Conservation (phyloP, 805 yeast genomes). For the Candida parachauliodes region DNA sequence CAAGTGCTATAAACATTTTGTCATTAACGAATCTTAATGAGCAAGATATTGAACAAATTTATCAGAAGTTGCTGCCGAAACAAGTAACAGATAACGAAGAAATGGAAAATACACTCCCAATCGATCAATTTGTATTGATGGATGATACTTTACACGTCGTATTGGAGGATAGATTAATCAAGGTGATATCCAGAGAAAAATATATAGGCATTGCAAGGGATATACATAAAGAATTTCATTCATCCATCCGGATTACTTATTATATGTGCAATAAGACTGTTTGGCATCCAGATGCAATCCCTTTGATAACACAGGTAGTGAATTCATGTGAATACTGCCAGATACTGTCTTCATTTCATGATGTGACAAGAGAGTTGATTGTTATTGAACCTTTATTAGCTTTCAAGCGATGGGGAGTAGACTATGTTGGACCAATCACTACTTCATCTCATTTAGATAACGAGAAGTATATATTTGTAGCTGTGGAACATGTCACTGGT, state of each 20-base stretch:
- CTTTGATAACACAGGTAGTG: background rate
- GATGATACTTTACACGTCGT: background rate
- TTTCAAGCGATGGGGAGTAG: slow-evolving; percentile 2
- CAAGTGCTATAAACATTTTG: too few relatives aligned
- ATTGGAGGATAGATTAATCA: background rate
- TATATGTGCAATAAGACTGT: background rate
- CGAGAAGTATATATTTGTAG: background rate
- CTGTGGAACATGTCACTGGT: slow-evolving; percentile 1
- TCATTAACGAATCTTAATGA: too few relatives aligned
- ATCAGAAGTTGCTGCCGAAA: too few relatives aligned
- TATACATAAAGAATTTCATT: background rate
- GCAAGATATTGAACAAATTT: too few relatives aligned
- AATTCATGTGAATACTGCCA: slow-evolving; percentile 2
- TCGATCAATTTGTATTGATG: background rate
- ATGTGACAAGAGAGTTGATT: background rate
- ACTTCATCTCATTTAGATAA: background rate
- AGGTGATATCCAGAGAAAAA: background rate
- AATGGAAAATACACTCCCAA: too few relatives aligned
- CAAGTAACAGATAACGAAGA: too few relatives aligned
- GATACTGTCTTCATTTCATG: background rate
- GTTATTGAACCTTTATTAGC: background rate
- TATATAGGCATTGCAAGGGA: background rate
- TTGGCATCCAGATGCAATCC: slow-evolving; percentile 1
- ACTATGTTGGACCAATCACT: background rate
- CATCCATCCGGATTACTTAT: background rate